phyloP scores from a whole-genome alignment of 306 rosid genomes.

The Prunus fruticosa region DNA sequence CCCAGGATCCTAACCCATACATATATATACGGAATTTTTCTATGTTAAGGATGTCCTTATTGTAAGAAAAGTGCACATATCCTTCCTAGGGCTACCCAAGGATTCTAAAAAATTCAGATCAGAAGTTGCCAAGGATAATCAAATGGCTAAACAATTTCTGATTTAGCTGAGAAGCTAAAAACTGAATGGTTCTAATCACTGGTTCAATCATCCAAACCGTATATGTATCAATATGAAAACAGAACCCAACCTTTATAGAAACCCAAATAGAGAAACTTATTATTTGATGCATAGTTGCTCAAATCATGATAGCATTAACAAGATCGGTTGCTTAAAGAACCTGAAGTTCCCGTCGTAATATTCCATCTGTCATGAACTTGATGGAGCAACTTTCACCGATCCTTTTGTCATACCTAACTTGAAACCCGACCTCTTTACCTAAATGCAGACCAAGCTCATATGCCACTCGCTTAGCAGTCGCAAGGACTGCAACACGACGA shows the following conservation, averaged over 20 bases:
- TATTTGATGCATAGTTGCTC: not conserved
- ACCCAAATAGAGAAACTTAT: not conserved
- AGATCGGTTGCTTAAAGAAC: constrained; percentile 25
- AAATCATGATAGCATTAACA: constrained; percentile 2
- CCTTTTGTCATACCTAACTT: constrained; percentile 88
- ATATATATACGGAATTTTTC: too few relatives aligned
- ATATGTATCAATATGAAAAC: not conserved
- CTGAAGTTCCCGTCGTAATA: constrained; percentile 92
- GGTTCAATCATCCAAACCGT: not conserved
- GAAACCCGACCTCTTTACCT: constrained; percentile 88
- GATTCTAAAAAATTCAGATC: too few relatives aligned
- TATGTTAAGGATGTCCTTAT: too few relatives aligned
- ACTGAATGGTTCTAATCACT: too few relatives aligned
- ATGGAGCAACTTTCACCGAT: constrained; percentile 77
- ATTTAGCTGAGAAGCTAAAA: too few relatives aligned
- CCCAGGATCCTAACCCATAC: not conserved
- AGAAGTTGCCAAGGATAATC: too few relatives aligned
- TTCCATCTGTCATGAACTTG: constrained; percentile 97
- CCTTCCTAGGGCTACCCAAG: too few relatives aligned
- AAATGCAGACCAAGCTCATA: constrained; percentile 74
- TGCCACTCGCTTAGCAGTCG: constrained; percentile 92
- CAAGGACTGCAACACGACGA: constrained; percentile 92
- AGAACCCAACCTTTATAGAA: not conserved
- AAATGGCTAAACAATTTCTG: too few relatives aligned
- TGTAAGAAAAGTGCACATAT: too few relatives aligned